Evolutionary conservation across 495 filamentous ascomycete species (phyloP).

Genomic region (Acidomyces sp.): DNA sequence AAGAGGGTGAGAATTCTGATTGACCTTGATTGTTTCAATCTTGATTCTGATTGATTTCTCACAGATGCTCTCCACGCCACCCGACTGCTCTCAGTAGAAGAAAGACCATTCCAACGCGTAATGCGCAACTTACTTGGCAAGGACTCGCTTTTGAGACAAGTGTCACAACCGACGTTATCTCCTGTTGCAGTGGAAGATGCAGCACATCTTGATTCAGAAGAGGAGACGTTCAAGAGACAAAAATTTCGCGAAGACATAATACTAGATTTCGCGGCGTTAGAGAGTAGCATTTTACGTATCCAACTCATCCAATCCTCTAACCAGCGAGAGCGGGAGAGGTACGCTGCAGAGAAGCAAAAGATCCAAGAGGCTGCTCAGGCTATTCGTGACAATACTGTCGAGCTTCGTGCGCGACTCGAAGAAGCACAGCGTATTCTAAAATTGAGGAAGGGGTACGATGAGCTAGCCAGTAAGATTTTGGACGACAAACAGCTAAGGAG

Average conservation of each 20-base stretch:
- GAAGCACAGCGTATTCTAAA: constrained; percentile 63
- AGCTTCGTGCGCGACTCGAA: constrained; percentile 57
- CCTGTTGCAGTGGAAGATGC: constrained; percentile 44
- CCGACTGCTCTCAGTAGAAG: constrained; percentile 82
- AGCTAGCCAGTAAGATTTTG: constrained; percentile 74
- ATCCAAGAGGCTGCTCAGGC: constrained; percentile 62
- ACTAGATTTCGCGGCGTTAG: constrained; percentile 82
- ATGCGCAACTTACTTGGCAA: constrained; percentile 62
- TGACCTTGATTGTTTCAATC: too few relatives aligned
- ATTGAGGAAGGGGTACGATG: constrained; percentile 74
- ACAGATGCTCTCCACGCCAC: constrained; percentile 76
- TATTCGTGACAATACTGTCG: constrained; percentile 62
- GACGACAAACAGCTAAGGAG: constrained; percentile 64
- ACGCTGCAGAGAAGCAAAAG: constrained; percentile 61
- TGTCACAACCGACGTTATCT: constrained; percentile 52
- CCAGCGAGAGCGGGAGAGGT: constrained; percentile 69
- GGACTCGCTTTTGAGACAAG: constrained; percentile 41
- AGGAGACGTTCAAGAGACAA: constrained; percentile 39
- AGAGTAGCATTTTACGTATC: constrained; percentile 72
- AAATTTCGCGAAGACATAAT: constrained; percentile 57
- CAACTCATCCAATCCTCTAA: constrained; percentile 80
- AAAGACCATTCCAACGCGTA: constrained; percentile 83
- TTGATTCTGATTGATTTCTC: too few relatives aligned
- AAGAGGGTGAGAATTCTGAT: too few relatives aligned
- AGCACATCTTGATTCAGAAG: constrained; percentile 29